Evolutionary conservation across 805 yeast genomes (phyloP).

Genomic region (Nakazawaea pomicola): DNA sequence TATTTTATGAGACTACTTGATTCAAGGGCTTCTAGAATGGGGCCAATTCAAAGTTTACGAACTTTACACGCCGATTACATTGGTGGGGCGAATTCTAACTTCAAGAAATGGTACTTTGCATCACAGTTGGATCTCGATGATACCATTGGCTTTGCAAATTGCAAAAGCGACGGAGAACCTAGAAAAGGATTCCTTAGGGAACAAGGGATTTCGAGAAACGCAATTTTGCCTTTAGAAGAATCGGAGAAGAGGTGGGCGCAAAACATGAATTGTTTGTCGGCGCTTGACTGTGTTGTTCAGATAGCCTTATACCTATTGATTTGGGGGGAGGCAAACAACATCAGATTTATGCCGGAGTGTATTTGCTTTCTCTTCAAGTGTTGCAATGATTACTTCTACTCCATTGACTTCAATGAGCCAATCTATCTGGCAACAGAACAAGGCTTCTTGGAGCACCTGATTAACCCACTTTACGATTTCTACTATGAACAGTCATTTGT

Average conservation of each 20-base stretch:
- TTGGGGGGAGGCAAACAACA: constrained; percentile 90
- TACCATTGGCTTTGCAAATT: constrained; percentile 31
- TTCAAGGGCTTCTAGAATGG: constrained; percentile 64
- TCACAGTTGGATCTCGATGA: constrained; percentile 62
- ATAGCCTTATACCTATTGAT: constrained; percentile 64
- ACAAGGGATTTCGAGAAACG: constrained; percentile 8
- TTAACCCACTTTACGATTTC: constrained; percentile 69
- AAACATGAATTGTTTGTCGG: constrained; percentile 43
- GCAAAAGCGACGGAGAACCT: constrained; percentile 21
- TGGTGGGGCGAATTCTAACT: constrained; percentile 67
- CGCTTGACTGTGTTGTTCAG: constrained; percentile 56
- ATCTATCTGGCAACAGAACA: constrained; percentile 23
- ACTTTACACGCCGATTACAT: constrained; percentile 71
- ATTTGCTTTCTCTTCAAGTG: constrained; percentile 80
- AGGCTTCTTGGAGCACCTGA: constrained; percentile 58
- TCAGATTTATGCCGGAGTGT: constrained; percentile 88
- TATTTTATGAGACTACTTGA: constrained; percentile 53
- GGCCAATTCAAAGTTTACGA: constrained; percentile 48
- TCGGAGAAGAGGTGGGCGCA: constrained; percentile 46
- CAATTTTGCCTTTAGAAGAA: constrained; percentile 27
- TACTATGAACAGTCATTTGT: constrained; percentile 52
- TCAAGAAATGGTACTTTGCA: constrained; percentile 74
- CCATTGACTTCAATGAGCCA: constrained; percentile 34
- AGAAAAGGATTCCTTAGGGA: constrained; percentile 13
- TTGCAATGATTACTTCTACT: constrained; percentile 61